phyloP scores from a whole-genome alignment of 306 rosid genomes.

The Elaeagnus macrophylla region DNA sequence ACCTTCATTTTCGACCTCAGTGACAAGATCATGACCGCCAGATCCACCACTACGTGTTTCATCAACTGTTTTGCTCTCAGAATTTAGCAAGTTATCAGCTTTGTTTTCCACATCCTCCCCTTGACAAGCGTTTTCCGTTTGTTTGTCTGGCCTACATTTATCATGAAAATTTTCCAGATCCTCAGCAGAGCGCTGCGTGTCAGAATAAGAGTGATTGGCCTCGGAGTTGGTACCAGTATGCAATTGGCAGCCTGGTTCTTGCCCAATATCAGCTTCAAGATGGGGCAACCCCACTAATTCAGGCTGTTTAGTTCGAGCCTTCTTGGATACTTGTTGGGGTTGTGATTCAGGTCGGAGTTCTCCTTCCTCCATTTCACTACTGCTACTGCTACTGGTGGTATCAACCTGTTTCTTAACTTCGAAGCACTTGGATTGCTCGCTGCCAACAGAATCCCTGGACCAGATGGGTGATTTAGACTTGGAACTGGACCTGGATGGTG shows the following conservation, averaged over 20 bases:
- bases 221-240: neutral
- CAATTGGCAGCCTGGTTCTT: slow-evolving; percentile 4
- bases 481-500: slow-evolving; percentile 21
- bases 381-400: slow-evolving; percentile 39
- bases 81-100: slow-evolving; percentile 22
- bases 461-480: slow-evolving; percentile 53
- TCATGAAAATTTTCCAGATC: slow-evolving; percentile 15
- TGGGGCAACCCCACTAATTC: slow-evolving; percentile 8
- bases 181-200: slow-evolving; percentile 20
- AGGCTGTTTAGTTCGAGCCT: neutral
- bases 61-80: slow-evolving; percentile 17
- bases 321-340: neutral
- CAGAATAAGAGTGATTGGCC: slow-evolving; percentile 22
- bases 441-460: slow-evolving; percentile 76
- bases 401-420: slow-evolving; percentile 60
- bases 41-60: slow-evolving; percentile 15
- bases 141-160: neutral
- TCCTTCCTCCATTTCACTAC: slow-evolving; percentile 81
- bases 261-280: slow-evolving; percentile 19
- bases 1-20: slow-evolving; percentile 12
- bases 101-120: slow-evolving; percentile 25
- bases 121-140: slow-evolving; percentile 14
- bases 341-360: slow-evolving; percentile 60
- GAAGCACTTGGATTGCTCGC: slow-evolving; percentile 80
- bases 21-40: slow-evolving; percentile 4